These are phyloP conservation scores for Cercospora sojina DNA, from an alignment of 2,329 filamentous ascomycete species.

Conservation along the genomic window DNA sequence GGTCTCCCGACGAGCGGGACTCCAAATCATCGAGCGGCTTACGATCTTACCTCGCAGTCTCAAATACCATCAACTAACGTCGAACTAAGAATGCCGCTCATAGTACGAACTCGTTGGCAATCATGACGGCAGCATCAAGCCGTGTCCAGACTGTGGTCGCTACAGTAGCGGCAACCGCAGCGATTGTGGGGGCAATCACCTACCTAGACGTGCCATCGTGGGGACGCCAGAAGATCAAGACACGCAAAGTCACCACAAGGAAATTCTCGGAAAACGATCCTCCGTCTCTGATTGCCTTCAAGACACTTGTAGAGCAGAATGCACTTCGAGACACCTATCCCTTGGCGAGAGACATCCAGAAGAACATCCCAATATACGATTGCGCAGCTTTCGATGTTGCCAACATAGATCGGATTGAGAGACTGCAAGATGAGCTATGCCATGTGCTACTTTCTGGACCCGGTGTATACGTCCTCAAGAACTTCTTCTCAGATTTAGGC, in stretches of 20 bases:
- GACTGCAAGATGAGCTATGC: slow-evolving; percentile 62
- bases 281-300: slow-evolving; percentile 30
- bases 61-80: background rate
- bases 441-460: slow-evolving; percentile 57
- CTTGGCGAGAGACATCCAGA: slow-evolving; percentile 46
- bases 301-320: slow-evolving; percentile 25
- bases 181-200: slow-evolving; percentile 11
- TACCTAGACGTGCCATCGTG: slow-evolving; percentile 30
- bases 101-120: background rate
- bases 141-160: slow-evolving; percentile 12
- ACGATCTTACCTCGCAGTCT: background rate
- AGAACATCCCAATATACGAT: slow-evolving; percentile 59
- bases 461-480: slow-evolving; percentile 59
- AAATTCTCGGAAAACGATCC: slow-evolving; percentile 22
- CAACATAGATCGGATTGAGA: slow-evolving; percentile 34
- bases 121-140: slow-evolving; percentile 4
- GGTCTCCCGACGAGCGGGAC: background rate
- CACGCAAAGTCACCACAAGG: slow-evolving; percentile 24
- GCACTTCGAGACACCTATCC: slow-evolving; percentile 46
- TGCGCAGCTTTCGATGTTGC: slow-evolving; percentile 42
- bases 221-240: slow-evolving; percentile 23
- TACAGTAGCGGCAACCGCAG: slow-evolving; percentile 10
- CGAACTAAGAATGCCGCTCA: background rate
- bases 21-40: background rate
- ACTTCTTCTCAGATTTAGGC: slow-evolving; percentile 48